phyloP scores from a whole-genome alignment of 1,139 yeast species.

The Pichia sp. region DNA sequence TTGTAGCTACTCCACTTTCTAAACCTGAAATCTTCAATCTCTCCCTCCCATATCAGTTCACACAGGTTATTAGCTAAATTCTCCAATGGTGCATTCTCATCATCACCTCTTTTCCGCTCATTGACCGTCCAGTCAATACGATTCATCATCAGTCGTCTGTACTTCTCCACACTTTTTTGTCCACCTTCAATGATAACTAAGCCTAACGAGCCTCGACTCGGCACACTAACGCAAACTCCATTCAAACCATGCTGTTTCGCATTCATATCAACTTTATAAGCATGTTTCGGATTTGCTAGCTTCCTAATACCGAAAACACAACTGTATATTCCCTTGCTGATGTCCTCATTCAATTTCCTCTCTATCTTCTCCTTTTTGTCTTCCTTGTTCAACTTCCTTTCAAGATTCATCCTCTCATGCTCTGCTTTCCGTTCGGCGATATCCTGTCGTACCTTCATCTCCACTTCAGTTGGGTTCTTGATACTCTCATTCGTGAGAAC shows the following conservation, averaged over 20 bases:
- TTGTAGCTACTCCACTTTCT: slow-evolving; percentile 54
- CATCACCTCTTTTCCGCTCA: slow-evolving; percentile 18
- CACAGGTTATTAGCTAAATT: slow-evolving; percentile 47
- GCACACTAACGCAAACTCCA: slow-evolving; percentile 48
- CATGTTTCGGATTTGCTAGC: slow-evolving; percentile 57
- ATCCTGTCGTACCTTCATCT: slow-evolving; percentile 60
- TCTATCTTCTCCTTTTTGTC: slow-evolving; percentile 40
- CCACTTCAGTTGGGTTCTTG: slow-evolving; percentile 84
- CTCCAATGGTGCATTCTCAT: slow-evolving; percentile 20
- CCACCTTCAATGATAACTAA: slow-evolving; percentile 73
- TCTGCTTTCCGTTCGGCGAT: slow-evolving; percentile 53
- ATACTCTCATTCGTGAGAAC: slow-evolving; percentile 85
- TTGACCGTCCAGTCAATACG: slow-evolving; percentile 68
- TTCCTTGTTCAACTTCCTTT: slow-evolving; percentile 55
- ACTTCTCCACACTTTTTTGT: slow-evolving; percentile 50
- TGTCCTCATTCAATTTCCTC: slow-evolving; percentile 41
- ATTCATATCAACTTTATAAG: slow-evolving; percentile 68
- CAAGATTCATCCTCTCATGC: slow-evolving; percentile 58
- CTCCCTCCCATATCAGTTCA: slow-evolving; percentile 70
- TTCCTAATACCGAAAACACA: slow-evolving; percentile 53
- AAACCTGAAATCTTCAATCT: slow-evolving; percentile 45
- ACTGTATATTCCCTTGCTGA: slow-evolving; percentile 46
- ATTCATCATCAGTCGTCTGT: slow-evolving; percentile 50
- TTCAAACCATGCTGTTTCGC: slow-evolving; percentile 63
- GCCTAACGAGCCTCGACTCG: slow-evolving; percentile 42